A percentile compares a stretch with the other conserved stretches of the same genome.
Conservation (phyloP, 2,329 filamentous ascomycete species). For the Hypoxylon sp. region DNA sequence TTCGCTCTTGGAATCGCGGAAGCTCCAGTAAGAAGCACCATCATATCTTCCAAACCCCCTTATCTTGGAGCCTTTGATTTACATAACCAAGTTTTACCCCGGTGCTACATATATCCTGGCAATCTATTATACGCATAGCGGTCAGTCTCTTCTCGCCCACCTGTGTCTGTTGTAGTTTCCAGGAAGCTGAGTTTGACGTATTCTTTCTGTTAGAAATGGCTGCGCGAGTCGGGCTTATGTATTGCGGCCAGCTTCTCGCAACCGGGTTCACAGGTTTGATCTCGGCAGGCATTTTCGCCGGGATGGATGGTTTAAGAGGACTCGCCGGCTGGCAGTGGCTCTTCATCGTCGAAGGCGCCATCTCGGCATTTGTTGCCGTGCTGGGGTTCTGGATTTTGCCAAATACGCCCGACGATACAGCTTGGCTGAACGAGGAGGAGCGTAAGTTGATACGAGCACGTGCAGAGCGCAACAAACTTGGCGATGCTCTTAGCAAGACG, state of each 20-base stretch:
- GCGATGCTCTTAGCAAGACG: conserved; percentile 50
- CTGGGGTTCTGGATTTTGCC: conserved; percentile 65
- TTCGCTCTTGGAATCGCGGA: conserved; percentile 54
- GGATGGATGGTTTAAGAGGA: conserved; percentile 63
- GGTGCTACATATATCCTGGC: conserved; percentile 55
- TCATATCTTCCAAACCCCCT: too few relatives aligned
- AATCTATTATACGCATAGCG: conserved; percentile 58
- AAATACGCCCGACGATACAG: conserved; percentile 51
- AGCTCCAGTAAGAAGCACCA: conserved; percentile 43
- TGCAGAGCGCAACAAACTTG: conserved; percentile 61
- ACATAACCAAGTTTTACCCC: conserved; percentile 49
- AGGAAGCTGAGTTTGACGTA: neutral
- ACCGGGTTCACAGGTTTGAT: conserved; percentile 65
- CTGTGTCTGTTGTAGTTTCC: too few relatives aligned
- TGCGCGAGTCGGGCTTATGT: conserved; percentile 49
- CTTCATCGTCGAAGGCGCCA: conserved; percentile 66
- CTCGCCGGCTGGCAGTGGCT: conserved; percentile 58
- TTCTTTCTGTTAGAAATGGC: conserved; percentile 43
- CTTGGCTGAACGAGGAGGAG: conserved; percentile 57
- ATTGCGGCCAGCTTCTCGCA: conserved; percentile 50
- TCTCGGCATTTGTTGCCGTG: conserved; percentile 68
- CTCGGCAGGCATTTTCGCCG: conserved; percentile 62
- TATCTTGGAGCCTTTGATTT: neutral
- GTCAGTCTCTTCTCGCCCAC: too few relatives aligned
- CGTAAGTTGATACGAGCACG: conserved; percentile 57